A percentile compares a stretch with the other conserved stretches of the same genome.
These are phyloP conservation scores for Oryza glumipatula DNA, from an alignment of 176 grass and related monocot species.

Conservation along the genomic window DNA sequence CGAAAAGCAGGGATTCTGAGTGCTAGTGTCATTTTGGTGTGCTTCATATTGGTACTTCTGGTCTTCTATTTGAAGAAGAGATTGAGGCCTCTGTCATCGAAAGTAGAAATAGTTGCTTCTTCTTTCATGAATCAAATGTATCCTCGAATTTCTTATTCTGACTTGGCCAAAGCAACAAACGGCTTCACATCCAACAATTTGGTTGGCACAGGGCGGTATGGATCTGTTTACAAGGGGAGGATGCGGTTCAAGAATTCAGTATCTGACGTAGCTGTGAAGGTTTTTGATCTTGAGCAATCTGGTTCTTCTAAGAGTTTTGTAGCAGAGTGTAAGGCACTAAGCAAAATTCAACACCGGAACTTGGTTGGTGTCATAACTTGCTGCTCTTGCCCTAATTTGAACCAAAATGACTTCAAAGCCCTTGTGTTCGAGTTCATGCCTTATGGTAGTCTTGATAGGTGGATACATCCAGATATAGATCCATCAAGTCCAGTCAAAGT, in stretches of 20 bases:
- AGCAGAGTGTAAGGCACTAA: constrained; percentile 45
- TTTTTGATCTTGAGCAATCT: constrained; percentile 42
- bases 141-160: constrained; percentile 42
- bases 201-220: constrained; percentile 47
- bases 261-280: constrained; percentile 48
- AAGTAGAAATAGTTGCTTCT: not conserved
- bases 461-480: constrained; percentile 27
- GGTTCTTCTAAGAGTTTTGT: constrained; percentile 46
- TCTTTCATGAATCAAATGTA: not conserved
- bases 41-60: constrained; percentile 20
- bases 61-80: constrained; percentile 8
- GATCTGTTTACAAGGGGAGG: constrained; percentile 50
- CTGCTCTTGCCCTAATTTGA: constrained; percentile 36
- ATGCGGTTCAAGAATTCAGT: not conserved
- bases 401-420: constrained; percentile 57
- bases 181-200: constrained; percentile 42
- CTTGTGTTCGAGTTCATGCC: constrained; percentile 61
- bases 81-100: not conserved
- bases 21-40: not conserved
- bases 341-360: constrained; percentile 54
- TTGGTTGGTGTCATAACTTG: constrained; percentile 48
- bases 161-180: constrained; percentile 47
- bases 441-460: constrained; percentile 45
- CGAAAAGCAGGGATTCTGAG: constrained; percentile 23
- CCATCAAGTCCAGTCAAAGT: not conserved